A percentile compares a stretch with the other conserved stretches of the same genome.
phyloP scores from a whole-genome alignment of 768 basidiomycete genomes.

The Leccinellum luteum region DNA sequence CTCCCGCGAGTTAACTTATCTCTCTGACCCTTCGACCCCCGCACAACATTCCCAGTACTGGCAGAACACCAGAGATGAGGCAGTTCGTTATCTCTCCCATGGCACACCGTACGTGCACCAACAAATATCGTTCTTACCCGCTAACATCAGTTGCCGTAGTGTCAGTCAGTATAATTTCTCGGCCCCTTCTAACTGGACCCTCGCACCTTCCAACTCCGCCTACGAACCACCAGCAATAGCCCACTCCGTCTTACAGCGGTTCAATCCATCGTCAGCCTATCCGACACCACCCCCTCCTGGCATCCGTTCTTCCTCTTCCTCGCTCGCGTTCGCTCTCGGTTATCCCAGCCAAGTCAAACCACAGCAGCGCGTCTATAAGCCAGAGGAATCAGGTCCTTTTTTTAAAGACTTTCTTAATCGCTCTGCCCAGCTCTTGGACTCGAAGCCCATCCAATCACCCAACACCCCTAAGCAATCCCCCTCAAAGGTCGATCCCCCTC shows the following conservation, averaged over 20 bases:
- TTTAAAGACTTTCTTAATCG: slow-evolving; percentile 60
- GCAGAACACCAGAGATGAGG: slow-evolving; percentile 60
- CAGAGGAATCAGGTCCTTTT: slow-evolving; percentile 61
- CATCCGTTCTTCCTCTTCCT: slow-evolving; percentile 66
- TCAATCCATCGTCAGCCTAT: slow-evolving; percentile 59
- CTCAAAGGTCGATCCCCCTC: slow-evolving; percentile 14
- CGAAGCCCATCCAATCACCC: slow-evolving; percentile 18
- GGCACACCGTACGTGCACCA: slow-evolving; percentile 43
- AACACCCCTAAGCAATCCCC: slow-evolving; percentile 18
- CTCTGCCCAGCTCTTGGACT: slow-evolving; percentile 45
- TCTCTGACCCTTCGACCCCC: slow-evolving; percentile 47
- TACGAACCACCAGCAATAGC: slow-evolving; percentile 60
- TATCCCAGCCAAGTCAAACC: slow-evolving; percentile 31
- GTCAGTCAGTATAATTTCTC: slow-evolving; percentile 30
- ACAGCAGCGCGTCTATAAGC: slow-evolving; percentile 37
- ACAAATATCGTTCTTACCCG: background rate
- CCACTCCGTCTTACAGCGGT: slow-evolving; percentile 62
- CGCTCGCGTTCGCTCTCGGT: slow-evolving; percentile 72
- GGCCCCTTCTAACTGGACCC: slow-evolving; percentile 40
- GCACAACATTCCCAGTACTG: slow-evolving; percentile 56
- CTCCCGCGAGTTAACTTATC: slow-evolving; percentile 55
- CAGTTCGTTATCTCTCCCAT: slow-evolving; percentile 57
- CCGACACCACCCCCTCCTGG: slow-evolving; percentile 69
- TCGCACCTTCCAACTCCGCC: slow-evolving; percentile 42
- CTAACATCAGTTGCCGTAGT: slow-evolving; percentile 13